Conservation (phyloP, 2,329 filamentous ascomycete species). For the Nigrospora sphaerica region DNA sequence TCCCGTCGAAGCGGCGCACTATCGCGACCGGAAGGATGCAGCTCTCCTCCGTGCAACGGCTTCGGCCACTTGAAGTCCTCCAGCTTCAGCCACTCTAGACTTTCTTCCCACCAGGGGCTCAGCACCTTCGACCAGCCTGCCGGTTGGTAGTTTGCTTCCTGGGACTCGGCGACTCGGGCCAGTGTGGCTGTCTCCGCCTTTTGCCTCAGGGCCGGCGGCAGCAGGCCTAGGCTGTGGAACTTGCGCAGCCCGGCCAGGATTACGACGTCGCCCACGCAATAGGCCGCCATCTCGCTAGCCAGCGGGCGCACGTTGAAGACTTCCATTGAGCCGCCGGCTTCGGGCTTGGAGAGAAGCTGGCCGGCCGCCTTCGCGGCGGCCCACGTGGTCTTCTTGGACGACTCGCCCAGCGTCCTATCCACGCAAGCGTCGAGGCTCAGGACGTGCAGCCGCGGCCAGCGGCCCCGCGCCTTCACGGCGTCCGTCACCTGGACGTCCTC, state of each 20-base stretch:
- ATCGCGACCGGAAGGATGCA: too few species aligned
- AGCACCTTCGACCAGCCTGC: not conserved
- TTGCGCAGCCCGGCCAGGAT: not conserved
- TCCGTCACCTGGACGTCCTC: constrained; percentile 1
- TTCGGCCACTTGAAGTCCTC: not conserved
- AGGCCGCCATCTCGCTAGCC: not conserved
- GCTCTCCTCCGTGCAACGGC: too few species aligned
- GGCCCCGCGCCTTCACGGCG: not conserved
- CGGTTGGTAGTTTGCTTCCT: not conserved
- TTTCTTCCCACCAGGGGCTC: not conserved
- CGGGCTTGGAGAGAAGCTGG: not conserved
- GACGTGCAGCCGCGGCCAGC: too few species aligned
- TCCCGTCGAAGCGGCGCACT: too few species aligned
- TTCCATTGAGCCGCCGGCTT: not conserved
- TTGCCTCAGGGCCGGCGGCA: not conserved
- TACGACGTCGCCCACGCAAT: not conserved
- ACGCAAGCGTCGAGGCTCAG: too few species aligned
- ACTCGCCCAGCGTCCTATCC: too few species aligned
- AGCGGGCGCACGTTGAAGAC: not conserved
- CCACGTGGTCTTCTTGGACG: not conserved
- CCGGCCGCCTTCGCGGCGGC: not conserved
- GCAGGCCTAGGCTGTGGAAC: not conserved
- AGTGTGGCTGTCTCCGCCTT: not conserved
- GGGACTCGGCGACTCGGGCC: not conserved
- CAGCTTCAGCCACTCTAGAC: not conserved